Base-by-base conservation (phyloP, 1,139 yeast species). In the Blastobotrys illinoisensis region DNA sequence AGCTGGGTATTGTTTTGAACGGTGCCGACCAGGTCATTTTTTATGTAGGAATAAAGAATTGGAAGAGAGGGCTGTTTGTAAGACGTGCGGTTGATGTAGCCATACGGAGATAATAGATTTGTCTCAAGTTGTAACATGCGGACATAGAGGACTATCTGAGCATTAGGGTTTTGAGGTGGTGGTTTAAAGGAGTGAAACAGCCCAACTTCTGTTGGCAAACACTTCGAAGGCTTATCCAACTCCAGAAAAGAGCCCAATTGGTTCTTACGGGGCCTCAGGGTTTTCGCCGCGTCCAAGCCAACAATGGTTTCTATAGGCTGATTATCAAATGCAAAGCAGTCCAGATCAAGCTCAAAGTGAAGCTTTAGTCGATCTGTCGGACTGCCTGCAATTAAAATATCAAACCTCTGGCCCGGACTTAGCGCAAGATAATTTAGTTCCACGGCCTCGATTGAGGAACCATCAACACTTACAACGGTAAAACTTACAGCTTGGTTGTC, bases 371-470 rank as follows among this genome's bases (percentile, higher is more conserved):
- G 64, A 1, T 67, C 68, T 24, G 61, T 51, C 1, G 65, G 52
- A 36, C 56, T 58, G 62, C 3, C 67, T 65, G 7, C 66, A 55
- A 49, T 64, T 64, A 53, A 64, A 60, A 52, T 60, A 64, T 13
- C 40, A 67, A 85, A 86, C 64, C 96, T 77, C 72, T 88, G 95
- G 14, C 91, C 95, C 26, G 85, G 85, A 1, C 89, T 80, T 40
- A 87, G 69, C 58, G 82, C 81, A 45, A 87, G 60, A 64, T 81
- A 74, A 52, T 79, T 81, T 28, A 85, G 82, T 9, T 69, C 71
- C 52, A 75, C 72, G 4, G 82, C 83, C 61, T 82, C 78, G n/a
- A 85, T 82, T 53, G 73, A 75, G n/a, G 85, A 75, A 56, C 93
- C 90, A 68, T 87, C 95, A 28, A 86, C 81, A 66, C 84, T 90